phyloP scores from a whole-genome alignment of 2,329 filamentous ascomycete genomes.

The Aspergillus ruber region DNA sequence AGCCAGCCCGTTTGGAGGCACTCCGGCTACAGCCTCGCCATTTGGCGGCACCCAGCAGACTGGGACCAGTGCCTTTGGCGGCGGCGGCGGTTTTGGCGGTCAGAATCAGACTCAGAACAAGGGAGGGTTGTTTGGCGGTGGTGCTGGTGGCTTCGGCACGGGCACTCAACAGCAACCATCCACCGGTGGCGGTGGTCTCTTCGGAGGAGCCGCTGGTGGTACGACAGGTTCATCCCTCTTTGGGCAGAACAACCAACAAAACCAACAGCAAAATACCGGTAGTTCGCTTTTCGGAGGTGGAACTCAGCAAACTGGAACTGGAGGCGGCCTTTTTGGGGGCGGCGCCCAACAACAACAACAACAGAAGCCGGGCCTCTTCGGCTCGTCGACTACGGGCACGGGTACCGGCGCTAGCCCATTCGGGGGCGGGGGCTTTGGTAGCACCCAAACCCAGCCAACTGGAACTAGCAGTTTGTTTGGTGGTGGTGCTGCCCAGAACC shows the following conservation, averaged over 20 bases:
- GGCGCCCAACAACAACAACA: slow-evolving; percentile 26
- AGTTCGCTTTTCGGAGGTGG: slow-evolving; percentile 39
- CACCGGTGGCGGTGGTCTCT: slow-evolving; percentile 38
- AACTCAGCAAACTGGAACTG: slow-evolving; percentile 25
- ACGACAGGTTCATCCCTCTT: slow-evolving; percentile 30
- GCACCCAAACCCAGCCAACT: slow-evolving; percentile 37
- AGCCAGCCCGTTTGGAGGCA: slow-evolving; percentile 35
- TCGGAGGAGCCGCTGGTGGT: slow-evolving; percentile 19
- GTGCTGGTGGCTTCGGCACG: slow-evolving; percentile 31
- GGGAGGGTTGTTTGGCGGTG: slow-evolving; percentile 29
- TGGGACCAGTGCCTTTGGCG: slow-evolving; percentile 37
- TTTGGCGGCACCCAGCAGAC: slow-evolving; percentile 38
- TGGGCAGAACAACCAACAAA: slow-evolving; percentile 33
- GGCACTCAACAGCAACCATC: slow-evolving; percentile 38
- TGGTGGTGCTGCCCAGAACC: slow-evolving; percentile 35
- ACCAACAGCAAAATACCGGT: slow-evolving; percentile 26
- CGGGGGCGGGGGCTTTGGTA: slow-evolving; percentile 36
- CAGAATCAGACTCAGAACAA: slow-evolving; percentile 32
- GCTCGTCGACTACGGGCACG: slow-evolving; percentile 23
- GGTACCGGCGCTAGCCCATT: slow-evolving; percentile 21
- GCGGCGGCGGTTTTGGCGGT: slow-evolving; percentile 34
- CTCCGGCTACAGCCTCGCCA: slow-evolving; percentile 31
- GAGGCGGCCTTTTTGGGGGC: slow-evolving; percentile 28
- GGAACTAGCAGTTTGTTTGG: slow-evolving; percentile 36
- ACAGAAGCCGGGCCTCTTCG: slow-evolving; percentile 43